Evolutionary conservation across 805 yeast species (phyloP).

Genomic region (Kluyveromyces aestuarii): DNA sequence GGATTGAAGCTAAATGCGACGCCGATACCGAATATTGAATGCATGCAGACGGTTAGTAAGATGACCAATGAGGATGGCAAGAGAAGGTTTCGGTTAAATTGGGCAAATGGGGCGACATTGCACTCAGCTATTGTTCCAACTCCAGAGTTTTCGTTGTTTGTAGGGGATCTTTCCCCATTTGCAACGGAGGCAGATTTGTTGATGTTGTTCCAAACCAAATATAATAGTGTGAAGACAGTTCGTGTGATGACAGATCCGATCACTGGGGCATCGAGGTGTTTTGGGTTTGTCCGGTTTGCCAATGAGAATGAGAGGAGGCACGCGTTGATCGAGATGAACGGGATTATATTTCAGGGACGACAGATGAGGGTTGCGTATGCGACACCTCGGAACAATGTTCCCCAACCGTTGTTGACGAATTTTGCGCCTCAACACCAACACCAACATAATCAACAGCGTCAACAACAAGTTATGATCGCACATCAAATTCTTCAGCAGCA

Average conservation of each 20-base stretch:
- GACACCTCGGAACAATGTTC: constrained; percentile 49
- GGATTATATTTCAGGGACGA: constrained; percentile 72
- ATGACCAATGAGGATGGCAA: constrained; percentile 32
- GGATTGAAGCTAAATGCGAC: constrained; percentile 62
- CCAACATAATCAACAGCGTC: constrained; percentile 12
- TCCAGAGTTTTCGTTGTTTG: constrained; percentile 70
- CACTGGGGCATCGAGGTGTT: constrained; percentile 66
- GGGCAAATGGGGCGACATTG: constrained; percentile 80
- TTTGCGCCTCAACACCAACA: constrained; percentile 3
- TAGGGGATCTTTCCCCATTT: constrained; percentile 72
- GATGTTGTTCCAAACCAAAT: constrained; percentile 60
- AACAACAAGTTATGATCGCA: constrained; percentile 8
- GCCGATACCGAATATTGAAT: constrained; percentile 43
- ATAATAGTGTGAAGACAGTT: constrained; percentile 63
- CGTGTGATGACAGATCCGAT: constrained; percentile 83
- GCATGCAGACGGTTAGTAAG: constrained; percentile 11
- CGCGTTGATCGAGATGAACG: constrained; percentile 69
- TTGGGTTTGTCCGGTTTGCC: constrained; percentile 72
- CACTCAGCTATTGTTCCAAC: constrained; percentile 61
- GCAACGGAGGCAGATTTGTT: constrained; percentile 75
- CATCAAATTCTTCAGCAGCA: constrained; percentile 4
- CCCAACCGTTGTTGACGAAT: constrained; percentile 9
- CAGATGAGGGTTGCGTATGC: constrained; percentile 72
- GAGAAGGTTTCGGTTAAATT: constrained; percentile 63
- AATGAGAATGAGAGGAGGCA: constrained; percentile 58